These are phyloP conservation scores for Durusdinium trenchii DNA, from an alignment of 73 alveolate species.

Conservation along the genomic window DNA sequence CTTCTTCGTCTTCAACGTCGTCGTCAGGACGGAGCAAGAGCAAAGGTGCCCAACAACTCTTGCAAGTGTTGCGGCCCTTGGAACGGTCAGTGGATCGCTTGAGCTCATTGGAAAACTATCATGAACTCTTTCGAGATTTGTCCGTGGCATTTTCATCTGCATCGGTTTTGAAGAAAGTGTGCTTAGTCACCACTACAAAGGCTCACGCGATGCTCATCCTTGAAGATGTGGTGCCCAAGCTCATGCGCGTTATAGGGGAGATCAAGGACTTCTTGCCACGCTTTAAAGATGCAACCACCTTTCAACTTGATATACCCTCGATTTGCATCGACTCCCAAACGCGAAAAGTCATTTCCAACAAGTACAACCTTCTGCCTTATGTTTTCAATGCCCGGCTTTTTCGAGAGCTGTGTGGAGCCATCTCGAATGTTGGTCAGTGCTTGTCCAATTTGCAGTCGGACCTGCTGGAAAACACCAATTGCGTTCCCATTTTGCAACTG, in stretches of 20 bases:
- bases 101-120: slow-evolving; percentile 61
- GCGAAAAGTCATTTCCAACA: slow-evolving; percentile 59
- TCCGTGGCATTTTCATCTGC: slow-evolving; percentile 78
- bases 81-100: slow-evolving; percentile 62
- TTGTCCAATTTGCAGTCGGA: slow-evolving; percentile 74
- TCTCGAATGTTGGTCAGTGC: slow-evolving; percentile 80
- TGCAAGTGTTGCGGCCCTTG: slow-evolving; percentile 34
- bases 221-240: slow-evolving; percentile 92
- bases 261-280: slow-evolving; percentile 82
- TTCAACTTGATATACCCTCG: slow-evolving; percentile 62
- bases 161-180: slow-evolving; percentile 76
- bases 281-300: slow-evolving; percentile 74
- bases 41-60: slow-evolving; percentile 30
- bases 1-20: neutral
- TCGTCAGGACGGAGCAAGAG: neutral
- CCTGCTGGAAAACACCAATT: slow-evolving; percentile 54
- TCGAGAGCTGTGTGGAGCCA: slow-evolving; percentile 75
- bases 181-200: slow-evolving; percentile 52
- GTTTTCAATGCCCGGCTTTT: slow-evolving; percentile 60
- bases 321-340: slow-evolving; percentile 73
- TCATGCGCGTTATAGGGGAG: slow-evolving; percentile 86
- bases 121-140: slow-evolving; percentile 59
- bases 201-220: slow-evolving; percentile 81
- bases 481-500: slow-evolving; percentile 69
- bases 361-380: slow-evolving; percentile 63